phyloP scores from a whole-genome alignment of 331 rosid species.

The Cydonia oblonga region DNA sequence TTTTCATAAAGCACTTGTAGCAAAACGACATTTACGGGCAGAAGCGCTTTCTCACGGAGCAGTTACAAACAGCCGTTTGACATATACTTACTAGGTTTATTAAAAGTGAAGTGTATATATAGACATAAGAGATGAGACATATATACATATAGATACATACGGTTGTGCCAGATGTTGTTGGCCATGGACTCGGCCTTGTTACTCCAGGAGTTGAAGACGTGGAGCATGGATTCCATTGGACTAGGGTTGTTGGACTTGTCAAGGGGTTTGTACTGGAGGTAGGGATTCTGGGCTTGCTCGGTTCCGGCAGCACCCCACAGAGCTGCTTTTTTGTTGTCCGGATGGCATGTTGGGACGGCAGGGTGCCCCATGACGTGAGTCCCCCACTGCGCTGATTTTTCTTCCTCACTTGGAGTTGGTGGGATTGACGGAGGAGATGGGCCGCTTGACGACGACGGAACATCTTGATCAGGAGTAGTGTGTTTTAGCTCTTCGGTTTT shows the following conservation, averaged over 20 bases:
- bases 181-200: conserved; percentile 69
- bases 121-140: background rate
- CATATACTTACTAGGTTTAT: background rate
- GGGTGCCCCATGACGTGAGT: conserved; percentile 51
- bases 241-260: conserved; percentile 28
- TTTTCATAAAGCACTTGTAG: background rate
- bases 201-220: conserved; percentile 59
- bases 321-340: conserved; percentile 44
- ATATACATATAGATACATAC: conserved; percentile 14
- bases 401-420: background rate
- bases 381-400: conserved; percentile 36
- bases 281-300: conserved; percentile 28
- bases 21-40: background rate
- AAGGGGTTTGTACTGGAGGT: conserved; percentile 33
- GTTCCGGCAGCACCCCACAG: conserved; percentile 27
- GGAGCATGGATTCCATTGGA: conserved; percentile 50
- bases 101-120: background rate
- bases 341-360: conserved; percentile 37
- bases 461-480: background rate
- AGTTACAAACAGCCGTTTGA: background rate
- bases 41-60: background rate
- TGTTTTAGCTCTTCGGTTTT: background rate
- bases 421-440: background rate
- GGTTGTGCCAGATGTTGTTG: conserved; percentile 75
- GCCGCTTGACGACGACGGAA: background rate